A percentile compares a stretch with the other conserved stretches of the same genome.
These are phyloP conservation scores for Trichophyton rubrum DNA, from an alignment of 2,329 filamentous ascomycete species.

Conservation along the genomic window DNA sequence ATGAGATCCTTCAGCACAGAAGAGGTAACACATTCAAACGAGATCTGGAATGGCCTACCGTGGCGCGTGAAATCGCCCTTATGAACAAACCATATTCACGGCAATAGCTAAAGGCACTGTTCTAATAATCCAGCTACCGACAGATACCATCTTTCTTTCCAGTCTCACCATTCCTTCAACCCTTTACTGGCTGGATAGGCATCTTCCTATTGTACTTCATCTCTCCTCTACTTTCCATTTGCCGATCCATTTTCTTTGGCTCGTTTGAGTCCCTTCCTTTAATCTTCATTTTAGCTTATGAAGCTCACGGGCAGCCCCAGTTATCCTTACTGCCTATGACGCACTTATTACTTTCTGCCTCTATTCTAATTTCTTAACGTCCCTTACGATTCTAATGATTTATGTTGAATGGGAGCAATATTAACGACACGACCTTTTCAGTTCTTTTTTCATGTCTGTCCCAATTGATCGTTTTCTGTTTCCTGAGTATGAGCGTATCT, in stretches of 20 bases:
- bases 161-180: background rate
- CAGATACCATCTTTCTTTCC: background rate
- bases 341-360: background rate
- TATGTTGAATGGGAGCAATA: background rate
- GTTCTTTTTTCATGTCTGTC: background rate
- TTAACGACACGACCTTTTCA: background rate
- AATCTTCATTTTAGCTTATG: background rate
- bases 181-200: background rate
- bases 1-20: constrained; percentile 57
- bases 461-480: background rate
- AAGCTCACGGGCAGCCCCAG: background rate
- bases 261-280: background rate
- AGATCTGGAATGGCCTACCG: constrained; percentile 83
- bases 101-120: constrained; percentile 1
- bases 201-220: background rate
- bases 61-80: constrained; percentile 77
- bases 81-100: constrained; percentile 83
- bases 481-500: background rate
- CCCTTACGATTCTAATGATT: background rate
- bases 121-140: background rate
- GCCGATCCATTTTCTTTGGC: no score
- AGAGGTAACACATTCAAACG: constrained; percentile 47
- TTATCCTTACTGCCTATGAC: background rate
- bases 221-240: background rate
- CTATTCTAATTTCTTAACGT: background rate